Evolutionary conservation across 495 filamentous ascomycete species (phyloP).

Genomic region (Annulohypoxylon maeteangense): DNA sequence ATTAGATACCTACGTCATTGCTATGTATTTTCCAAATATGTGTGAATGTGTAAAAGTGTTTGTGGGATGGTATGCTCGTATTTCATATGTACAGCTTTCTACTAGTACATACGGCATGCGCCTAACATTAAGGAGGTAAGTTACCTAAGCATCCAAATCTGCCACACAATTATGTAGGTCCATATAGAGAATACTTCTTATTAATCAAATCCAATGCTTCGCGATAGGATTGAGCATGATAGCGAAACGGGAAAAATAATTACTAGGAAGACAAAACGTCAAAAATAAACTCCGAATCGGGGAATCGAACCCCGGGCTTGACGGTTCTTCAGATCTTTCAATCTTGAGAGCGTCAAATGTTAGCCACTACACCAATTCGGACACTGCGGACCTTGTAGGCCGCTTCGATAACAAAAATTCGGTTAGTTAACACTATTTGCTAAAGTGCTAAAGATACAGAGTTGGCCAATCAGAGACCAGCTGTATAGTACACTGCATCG

Average conservation of each 20-base stretch:
- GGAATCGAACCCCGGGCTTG: slow-evolving; percentile 55
- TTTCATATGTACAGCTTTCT: too few relatives aligned
- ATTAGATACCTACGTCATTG: neutral
- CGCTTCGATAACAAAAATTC: too few relatives aligned
- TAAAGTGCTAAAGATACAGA: neutral
- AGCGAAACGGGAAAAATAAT: slow-evolving; percentile 4
- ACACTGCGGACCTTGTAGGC: too few relatives aligned
- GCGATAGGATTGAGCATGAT: neutral
- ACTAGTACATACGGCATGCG: too few relatives aligned
- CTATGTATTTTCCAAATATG: neutral
- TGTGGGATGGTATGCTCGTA: neutral
- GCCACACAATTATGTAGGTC: too few relatives aligned
- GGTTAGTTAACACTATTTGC: too few relatives aligned
- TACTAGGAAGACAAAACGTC: slow-evolving; percentile 15
- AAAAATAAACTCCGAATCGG: slow-evolving; percentile 49
- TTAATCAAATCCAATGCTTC: too few relatives aligned
- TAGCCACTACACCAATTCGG: slow-evolving; percentile 53
- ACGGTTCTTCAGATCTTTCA: slow-evolving; percentile 28
- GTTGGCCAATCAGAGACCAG: too few relatives aligned
- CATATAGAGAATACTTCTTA: too few relatives aligned
- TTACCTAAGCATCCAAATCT: too few relatives aligned
- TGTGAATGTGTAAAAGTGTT: neutral
- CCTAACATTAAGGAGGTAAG: too few relatives aligned
- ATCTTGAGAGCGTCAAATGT: slow-evolving; percentile 52
- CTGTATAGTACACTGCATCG: too few relatives aligned